Conservation (phyloP, 352 stramenopile genomes). For the Globisporangium barbulae region DNA sequence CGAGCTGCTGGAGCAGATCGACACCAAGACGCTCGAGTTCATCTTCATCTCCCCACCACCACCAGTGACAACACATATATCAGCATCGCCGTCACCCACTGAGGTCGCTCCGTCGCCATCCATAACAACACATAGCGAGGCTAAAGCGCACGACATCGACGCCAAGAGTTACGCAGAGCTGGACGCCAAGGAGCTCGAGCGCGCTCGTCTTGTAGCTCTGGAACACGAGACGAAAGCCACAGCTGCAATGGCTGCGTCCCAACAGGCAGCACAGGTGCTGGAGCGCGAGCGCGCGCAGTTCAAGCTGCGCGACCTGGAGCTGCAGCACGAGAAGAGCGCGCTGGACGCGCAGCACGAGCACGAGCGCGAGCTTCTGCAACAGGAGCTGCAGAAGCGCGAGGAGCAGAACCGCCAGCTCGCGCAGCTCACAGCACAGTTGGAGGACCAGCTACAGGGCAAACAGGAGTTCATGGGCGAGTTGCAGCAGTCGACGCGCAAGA, state of each 20-base stretch:
- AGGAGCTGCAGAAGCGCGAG: conserved; percentile 22
- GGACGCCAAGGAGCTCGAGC: conserved; percentile 4
- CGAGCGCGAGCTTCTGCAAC: conserved; percentile 24
- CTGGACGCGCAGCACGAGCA: conserved; percentile 23
- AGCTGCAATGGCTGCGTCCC: conserved; percentile 22
- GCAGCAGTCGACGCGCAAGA: conserved; percentile 31
- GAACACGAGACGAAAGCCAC: conserved; percentile 12
- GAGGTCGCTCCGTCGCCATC: not conserved
- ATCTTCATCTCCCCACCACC: conserved; percentile 30
- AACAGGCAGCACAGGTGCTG: conserved; percentile 19
- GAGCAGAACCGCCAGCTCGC: conserved; percentile 36
- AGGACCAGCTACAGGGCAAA: conserved; percentile 30
- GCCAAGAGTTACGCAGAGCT: not conserved
- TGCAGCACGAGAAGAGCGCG: conserved; percentile 25
- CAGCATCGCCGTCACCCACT: not conserved
- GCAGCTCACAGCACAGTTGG: conserved; percentile 25
- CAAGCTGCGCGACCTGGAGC: conserved; percentile 25
- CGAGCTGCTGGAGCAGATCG: conserved; percentile 38
- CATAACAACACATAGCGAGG: conserved; percentile 3
- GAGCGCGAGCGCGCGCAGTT: conserved; percentile 27
- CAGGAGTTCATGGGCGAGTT: conserved; percentile 29
- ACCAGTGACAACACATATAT: not conserved
- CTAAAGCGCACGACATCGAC: not conserved
- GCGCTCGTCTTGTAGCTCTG: not conserved
- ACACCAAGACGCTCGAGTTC: conserved; percentile 38